Evolutionary conservation across 2,329 filamentous ascomycete genomes (phyloP).

Genomic region (Fusarium brevicatenulatum): DNA sequence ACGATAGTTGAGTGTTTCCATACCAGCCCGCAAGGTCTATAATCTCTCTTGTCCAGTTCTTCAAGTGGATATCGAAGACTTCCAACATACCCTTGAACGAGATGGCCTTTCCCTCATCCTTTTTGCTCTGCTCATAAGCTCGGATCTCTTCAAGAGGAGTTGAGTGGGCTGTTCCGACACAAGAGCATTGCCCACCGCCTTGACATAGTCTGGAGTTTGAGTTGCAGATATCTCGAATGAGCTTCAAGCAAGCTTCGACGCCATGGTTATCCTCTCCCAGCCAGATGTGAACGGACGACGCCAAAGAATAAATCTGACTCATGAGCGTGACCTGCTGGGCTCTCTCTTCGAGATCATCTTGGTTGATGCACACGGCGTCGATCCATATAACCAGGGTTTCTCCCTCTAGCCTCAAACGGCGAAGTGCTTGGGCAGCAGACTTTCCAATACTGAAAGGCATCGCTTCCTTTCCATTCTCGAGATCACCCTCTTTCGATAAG

Average conservation of each 20-base stretch:
- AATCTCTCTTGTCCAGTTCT: slow-evolving; percentile 8
- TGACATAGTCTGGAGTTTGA: slow-evolving; percentile 2
- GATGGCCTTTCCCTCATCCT: neutral
- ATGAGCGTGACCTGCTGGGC: slow-evolving; percentile 32
- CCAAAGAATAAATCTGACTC: slow-evolving; percentile 29
- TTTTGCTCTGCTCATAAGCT: neutral
- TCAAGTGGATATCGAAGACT: slow-evolving; percentile 12
- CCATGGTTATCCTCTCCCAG: slow-evolving; percentile 21
- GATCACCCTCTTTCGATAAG: neutral
- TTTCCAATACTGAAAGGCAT: slow-evolving; percentile 16
- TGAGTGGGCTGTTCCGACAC: slow-evolving; percentile 8
- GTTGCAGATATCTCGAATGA: slow-evolving; percentile 31
- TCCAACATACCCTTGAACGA: slow-evolving; percentile 28
- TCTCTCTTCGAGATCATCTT: slow-evolving; percentile 30
- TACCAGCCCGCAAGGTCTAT: slow-evolving; percentile 34
- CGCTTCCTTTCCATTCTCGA: rapidly evolving
- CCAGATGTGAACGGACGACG: slow-evolving; percentile 18
- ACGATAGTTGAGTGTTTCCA: slow-evolving; percentile 12
- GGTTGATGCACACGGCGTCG: slow-evolving; percentile 40
- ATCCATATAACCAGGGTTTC: slow-evolving; percentile 23
- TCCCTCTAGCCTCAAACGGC: neutral
- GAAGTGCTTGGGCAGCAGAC: slow-evolving; percentile 13
- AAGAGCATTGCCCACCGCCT: slow-evolving; percentile 1
- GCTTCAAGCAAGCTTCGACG: neutral
- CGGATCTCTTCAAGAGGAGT: neutral